Conservation (phyloP, 2,329 filamentous ascomycete genomes). For the Exophiala sideris region DNA sequence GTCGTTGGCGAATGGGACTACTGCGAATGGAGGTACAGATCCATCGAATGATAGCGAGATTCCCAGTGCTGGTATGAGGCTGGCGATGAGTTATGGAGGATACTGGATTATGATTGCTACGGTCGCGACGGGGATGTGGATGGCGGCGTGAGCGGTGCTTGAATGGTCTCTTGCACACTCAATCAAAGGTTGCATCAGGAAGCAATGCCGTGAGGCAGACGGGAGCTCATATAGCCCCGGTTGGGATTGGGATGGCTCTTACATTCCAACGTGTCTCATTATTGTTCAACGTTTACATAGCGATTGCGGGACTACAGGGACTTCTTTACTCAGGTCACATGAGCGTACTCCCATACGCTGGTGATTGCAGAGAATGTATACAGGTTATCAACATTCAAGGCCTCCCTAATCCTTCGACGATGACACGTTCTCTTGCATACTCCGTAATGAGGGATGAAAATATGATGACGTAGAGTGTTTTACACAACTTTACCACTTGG, state of each 20-base stretch:
- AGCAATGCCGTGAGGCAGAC: background rate
- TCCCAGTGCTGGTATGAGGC: conserved; percentile 19
- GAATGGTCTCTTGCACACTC: too few species aligned
- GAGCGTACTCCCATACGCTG: too few species aligned
- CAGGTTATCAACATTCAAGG: too few species aligned
- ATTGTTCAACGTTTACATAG: background rate
- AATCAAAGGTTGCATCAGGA: too few species aligned
- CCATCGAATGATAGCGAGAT: conserved; percentile 23
- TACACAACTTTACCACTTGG: background rate
- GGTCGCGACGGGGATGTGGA: conserved; percentile 29
- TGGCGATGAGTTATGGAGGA: conserved; percentile 35
- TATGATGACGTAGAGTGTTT: background rate
- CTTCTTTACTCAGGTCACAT: too few species aligned
- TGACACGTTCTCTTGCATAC: background rate
- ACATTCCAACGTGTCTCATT: background rate
- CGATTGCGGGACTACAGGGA: background rate
- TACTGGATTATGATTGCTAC: conserved; percentile 42
- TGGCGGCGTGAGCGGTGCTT: conserved; percentile 5
- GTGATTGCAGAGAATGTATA: too few species aligned
- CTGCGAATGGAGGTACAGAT: conserved; percentile 34
- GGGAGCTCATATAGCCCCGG: too few species aligned
- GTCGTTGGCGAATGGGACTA: conserved; percentile 45
- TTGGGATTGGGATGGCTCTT: too few species aligned
- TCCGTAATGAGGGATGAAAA: background rate
- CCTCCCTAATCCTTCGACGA: too few species aligned